Evolutionary conservation across 768 basidiomycete species (phyloP), one percentile per base, ranked within the genome.

Genomic region (Ramaria rubella): DNA sequence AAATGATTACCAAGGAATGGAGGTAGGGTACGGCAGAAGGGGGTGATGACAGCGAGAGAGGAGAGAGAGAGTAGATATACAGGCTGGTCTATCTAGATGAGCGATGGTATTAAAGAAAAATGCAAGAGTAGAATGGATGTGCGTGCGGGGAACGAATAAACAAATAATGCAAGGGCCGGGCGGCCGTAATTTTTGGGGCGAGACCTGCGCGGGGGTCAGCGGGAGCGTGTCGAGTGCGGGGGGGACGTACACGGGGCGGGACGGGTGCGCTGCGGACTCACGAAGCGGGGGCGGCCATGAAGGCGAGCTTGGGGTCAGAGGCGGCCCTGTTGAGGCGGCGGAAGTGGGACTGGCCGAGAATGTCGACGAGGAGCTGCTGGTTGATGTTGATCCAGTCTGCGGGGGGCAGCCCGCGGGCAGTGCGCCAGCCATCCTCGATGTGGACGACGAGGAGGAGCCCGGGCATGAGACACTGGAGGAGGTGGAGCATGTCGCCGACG

Each of bases 371-470:
- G 46, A 78, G 74, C 4, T 74, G 68, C 68, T 90, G 82, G 66
- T 92, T 82, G 34, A 79, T 78, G 59, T 77, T 79, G 56, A 92
- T 76, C 89, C 89, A 92, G 36, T 86, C 77, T n/a, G 78, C 76
- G 11, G 87, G 81, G 19, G 90, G 89, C 15, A 91, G 70, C 19
- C 83, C 88, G 60, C 89, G 86, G 57, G 81, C 85, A 48, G 89
- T 92, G 60, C 82, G 81, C 68, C 85, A 83, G 11, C 81, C 67
- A 42, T 83, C 86, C 66, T 86, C 75, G 8, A 67, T 68, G 17
- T 82, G 80, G n/a, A 86, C 73, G 61, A 78, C 75, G 26, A 83
- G 83, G 67, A 86, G 78, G 49, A 87, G 66, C 62, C 85, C 85
- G 57, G 85, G 86, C 64, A 87, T 78, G 40, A 87, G 81, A 63